Percentiles rank a stretch among this genome's conserved stretches.
Evolutionary conservation across 192 early-diverging fungal species (phyloP).

Genomic region (Backusella liffmaniae): DNA sequence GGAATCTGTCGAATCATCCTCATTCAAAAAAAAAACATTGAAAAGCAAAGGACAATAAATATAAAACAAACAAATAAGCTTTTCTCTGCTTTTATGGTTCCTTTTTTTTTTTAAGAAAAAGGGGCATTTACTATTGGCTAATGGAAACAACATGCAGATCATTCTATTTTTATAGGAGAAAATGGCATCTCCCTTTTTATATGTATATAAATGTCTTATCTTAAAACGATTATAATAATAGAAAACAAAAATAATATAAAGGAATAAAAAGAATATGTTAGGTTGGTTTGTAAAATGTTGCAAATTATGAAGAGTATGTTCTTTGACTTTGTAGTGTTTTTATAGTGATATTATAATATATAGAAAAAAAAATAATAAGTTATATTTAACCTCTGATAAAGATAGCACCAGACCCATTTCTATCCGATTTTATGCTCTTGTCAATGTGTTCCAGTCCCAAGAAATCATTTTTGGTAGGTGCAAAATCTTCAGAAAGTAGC

Average conservation of each 20-base stretch:
- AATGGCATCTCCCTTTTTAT: not conserved
- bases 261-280: not conserved
- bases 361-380: conserved; percentile 10
- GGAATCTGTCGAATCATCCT: conserved; percentile 17
- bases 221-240: not conserved
- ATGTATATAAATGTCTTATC: not conserved
- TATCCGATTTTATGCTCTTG: conserved; percentile 17
- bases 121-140: too few species aligned
- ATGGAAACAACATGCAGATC: too few species aligned
- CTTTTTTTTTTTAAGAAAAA: not conserved
- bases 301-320: not conserved
- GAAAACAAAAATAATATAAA: not conserved
- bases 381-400: conserved; percentile 29
- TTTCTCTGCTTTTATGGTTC: not conserved
- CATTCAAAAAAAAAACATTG: conserved; percentile 20
- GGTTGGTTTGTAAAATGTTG: not conserved
- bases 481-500: conserved; percentile 28
- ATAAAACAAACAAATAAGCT: not conserved
- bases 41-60: not conserved
- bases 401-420: conserved; percentile 22
- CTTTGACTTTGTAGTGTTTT: not conserved
- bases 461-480: conserved; percentile 30
- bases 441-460: conserved; percentile 52
- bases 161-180: conserved; percentile 2
- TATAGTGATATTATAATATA: conserved; percentile 4